Base-by-base conservation (phyloP, 2,329 filamentous ascomycete species). In the Lachnellula cervina region DNA sequence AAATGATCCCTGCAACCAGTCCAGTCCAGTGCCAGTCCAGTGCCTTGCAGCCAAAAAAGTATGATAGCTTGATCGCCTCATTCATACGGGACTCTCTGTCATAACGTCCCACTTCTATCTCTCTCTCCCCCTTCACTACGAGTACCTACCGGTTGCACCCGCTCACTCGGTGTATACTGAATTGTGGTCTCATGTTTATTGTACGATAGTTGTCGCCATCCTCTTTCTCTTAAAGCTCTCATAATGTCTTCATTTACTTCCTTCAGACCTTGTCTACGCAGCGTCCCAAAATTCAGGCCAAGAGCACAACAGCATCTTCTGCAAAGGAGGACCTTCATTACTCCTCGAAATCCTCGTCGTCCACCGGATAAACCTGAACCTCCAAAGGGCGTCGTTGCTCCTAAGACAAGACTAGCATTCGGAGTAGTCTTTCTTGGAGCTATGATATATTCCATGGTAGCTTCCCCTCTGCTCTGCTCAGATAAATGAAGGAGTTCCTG, bases 381-480 rank as follows among this genome's bases (percentile, higher is more conserved):
- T 40, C 56, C 52, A 21, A 55, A 34, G 11, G 57, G 59, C 17
- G 74, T 77, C 40, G 73, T 70, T 67, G 66, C 71, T 49, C 76
- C 77, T 9, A 78, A 77, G 61, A 69, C 77, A 40, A 74, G 76
- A 54, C 70, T 80, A 21, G 72, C 74, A 7, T 61, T 80, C 59
- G 78, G 77, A 13, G 64, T 77, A 49, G 73, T 78, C 13, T 76
- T 80, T 61, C 73, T 78, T 60, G 70, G 72, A 51, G 71, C 73
- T 52, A 63, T 80, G 34, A 71, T 80, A 37, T 80, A 79, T 65
- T 77, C 74, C 46, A 80, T 79, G 76, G 76, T 78, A 73, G 46
- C 42, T 53, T 40, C 9, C 17, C 16, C 25, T 23, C n/a, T n/a
- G n/a, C n/a, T n/a, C 13, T 25, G 37, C 25, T 35, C 13, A 11